Conservation (phyloP, 2,329 filamentous ascomycete species). For the Botryotinia convoluta region DNA sequence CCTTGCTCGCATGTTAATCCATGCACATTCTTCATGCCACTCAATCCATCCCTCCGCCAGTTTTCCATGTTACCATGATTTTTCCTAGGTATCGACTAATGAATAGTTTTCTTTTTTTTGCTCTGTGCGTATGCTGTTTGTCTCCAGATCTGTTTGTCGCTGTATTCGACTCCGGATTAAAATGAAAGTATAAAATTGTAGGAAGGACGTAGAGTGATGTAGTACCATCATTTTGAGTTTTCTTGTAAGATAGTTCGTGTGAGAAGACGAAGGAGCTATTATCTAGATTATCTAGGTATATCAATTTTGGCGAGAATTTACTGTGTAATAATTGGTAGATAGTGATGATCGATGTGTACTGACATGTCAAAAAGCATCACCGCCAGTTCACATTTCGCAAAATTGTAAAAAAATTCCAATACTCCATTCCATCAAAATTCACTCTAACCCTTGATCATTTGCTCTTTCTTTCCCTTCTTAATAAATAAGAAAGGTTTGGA, state of each 20-base stretch:
- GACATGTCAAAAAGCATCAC: conserved; percentile 5
- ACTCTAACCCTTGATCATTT: neutral
- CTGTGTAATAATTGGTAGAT: neutral
- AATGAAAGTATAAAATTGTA: neutral
- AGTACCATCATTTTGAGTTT: neutral
- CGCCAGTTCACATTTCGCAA: neutral
- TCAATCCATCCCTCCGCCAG: neutral
- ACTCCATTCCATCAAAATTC: neutral
- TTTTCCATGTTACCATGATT: neutral
- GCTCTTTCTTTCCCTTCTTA: neutral
- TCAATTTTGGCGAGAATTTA: neutral
- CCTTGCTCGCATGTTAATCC: conserved; percentile 1
- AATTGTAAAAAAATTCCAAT: neutral
- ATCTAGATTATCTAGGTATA: neutral
- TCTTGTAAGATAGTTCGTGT: neutral
- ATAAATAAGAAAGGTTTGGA: neutral
- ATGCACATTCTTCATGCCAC: neutral
- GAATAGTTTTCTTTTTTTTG: neutral
- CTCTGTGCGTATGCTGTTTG: neutral
- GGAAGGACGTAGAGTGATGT: neutral
- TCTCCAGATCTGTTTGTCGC: neutral
- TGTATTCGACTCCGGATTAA: neutral
- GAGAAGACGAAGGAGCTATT: neutral
- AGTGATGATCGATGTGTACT: neutral
- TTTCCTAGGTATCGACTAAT: neutral